Conservation (phyloP, 306 rosid species). For the Leucaena leucocephala region DNA sequence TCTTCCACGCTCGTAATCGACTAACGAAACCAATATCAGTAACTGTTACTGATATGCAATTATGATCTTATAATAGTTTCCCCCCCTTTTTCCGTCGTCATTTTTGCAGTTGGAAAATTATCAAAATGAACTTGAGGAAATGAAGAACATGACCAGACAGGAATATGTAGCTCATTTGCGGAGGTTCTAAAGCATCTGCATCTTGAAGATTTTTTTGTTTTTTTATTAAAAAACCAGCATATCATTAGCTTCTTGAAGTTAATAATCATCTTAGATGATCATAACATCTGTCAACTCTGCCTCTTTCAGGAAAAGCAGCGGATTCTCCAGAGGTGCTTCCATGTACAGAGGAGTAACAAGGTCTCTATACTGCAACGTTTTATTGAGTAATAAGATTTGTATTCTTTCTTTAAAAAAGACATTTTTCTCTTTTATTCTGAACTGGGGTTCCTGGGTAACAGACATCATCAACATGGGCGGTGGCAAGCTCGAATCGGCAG, state of each 20-base stretch:
- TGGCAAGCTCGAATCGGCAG: slow-evolving; percentile 93
- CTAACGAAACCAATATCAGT: neutral
- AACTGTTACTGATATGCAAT: slow-evolving; percentile 27
- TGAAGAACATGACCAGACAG: slow-evolving; percentile 77
- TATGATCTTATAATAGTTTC: slow-evolving; percentile 18
- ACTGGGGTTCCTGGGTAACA: slow-evolving; percentile 41
- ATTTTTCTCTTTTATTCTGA: neutral
- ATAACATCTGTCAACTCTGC: neutral
- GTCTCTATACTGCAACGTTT: slow-evolving; percentile 34
- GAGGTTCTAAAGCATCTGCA: slow-evolving; percentile 44
- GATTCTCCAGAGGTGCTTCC: slow-evolving; percentile 85
- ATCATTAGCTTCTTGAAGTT: slow-evolving; percentile 18
- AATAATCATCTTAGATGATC: neutral
- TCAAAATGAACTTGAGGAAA: slow-evolving; percentile 65
- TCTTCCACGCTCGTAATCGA: slow-evolving; percentile 18
- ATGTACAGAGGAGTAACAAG: slow-evolving; percentile 88
- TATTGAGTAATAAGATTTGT: neutral
- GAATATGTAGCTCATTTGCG: slow-evolving; percentile 82
- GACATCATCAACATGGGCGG: slow-evolving; percentile 90
- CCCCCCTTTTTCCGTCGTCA: neutral
- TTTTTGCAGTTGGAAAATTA: slow-evolving; percentile 64
- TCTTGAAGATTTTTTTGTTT: neutral
- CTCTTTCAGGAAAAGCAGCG: slow-evolving; percentile 78
- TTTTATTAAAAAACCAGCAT: neutral
- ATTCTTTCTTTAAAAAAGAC: neutral